Percentiles rank a stretch among this genome's conserved stretches.
Conservation (phyloP, 371 early-diverging fungal genomes). For the Mucor lusitanicus region DNA sequence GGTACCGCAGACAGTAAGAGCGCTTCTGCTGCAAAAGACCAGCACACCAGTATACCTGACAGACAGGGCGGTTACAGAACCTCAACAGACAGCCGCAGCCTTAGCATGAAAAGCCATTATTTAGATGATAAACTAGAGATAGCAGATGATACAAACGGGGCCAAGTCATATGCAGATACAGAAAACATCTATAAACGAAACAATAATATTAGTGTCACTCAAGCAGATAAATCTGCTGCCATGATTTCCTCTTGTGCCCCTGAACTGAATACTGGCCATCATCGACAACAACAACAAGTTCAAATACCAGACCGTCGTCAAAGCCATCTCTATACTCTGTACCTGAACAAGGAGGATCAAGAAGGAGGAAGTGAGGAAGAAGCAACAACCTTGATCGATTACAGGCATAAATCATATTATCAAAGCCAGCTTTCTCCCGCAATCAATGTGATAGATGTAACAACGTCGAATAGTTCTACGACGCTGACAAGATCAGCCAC, state of each 20-base stretch:
- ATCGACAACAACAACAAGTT: neutral
- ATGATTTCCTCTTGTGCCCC: neutral
- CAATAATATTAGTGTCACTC: neutral
- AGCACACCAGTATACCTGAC: neutral
- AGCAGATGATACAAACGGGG: neutral
- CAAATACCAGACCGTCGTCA: conserved; percentile 22
- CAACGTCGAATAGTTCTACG: conserved; percentile 1
- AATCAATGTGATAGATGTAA: neutral
- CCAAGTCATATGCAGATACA: neutral
- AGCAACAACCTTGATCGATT: neutral
- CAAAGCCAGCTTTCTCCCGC: neutral
- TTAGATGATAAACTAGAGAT: neutral
- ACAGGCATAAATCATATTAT: conserved; percentile 10
- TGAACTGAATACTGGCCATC: neutral
- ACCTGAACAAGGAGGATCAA: neutral
- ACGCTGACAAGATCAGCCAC: conserved; percentile 18
- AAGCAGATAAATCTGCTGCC: neutral
- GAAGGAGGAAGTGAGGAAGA: neutral
- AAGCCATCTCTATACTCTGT: conserved; percentile 20
- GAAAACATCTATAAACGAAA: neutral
- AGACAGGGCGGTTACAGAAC: neutral
- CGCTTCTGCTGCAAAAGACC: neutral
- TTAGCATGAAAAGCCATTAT: neutral
- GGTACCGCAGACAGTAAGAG: neutral
- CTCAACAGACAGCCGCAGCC: neutral